These are phyloP conservation scores for Calonectria hongkongensis DNA, from an alignment of 2,329 filamentous ascomycete species.

Conservation along the genomic window DNA sequence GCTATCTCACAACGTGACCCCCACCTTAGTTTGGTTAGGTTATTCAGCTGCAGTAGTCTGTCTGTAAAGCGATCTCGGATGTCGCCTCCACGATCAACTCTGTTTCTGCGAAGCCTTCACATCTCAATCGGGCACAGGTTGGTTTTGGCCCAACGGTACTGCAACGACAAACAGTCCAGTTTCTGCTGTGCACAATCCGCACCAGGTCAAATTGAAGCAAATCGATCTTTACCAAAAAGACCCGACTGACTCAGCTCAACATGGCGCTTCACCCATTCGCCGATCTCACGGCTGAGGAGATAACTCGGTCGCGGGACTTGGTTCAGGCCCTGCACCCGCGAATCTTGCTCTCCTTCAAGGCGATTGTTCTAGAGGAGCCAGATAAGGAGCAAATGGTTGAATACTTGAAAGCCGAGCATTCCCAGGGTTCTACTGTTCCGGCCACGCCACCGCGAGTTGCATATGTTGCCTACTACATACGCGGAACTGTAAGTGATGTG, in stretches of 20 bases:
- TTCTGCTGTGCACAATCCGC: background rate
- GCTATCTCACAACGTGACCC: constrained; percentile 11
- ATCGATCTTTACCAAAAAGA: background rate
- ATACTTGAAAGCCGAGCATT: constrained; percentile 31
- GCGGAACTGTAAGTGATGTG: constrained; percentile 29
- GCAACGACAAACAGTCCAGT: background rate
- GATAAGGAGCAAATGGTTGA: constrained; percentile 34
- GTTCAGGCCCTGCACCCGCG: constrained; percentile 33
- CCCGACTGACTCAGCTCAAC: background rate
- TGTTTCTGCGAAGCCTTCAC: background rate
- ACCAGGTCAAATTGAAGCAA: background rate
- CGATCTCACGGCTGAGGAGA: constrained; percentile 37
- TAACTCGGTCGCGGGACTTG: constrained; percentile 28
- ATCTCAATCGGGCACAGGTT: background rate
- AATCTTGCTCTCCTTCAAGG: constrained; percentile 36
- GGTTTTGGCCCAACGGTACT: background rate
- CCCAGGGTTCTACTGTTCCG: background rate
- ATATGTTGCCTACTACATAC: constrained; percentile 35
- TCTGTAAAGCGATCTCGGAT: background rate
- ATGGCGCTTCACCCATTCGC: constrained; percentile 37
- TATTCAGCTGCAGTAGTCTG: constrained; percentile 3
- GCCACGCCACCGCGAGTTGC: constrained; percentile 21
- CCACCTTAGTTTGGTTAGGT: constrained; percentile 1
- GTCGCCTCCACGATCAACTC: background rate
- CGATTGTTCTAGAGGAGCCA: constrained; percentile 36